phyloP scores from a whole-genome alignment of 345 rosid genomes.

The Microcos paniculata region DNA sequence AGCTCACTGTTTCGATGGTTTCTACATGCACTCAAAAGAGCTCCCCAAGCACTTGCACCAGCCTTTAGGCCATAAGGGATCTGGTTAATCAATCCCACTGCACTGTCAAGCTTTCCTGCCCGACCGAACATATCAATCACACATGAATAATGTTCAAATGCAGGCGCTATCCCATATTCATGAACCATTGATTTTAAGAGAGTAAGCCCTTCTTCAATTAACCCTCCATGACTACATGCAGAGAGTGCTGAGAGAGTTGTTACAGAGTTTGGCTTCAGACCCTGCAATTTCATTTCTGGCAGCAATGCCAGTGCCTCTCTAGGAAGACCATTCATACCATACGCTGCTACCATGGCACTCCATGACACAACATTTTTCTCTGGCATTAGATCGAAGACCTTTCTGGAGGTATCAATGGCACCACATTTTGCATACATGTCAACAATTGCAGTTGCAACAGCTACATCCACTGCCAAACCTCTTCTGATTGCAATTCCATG shows the following conservation, averaged over 20 bases:
- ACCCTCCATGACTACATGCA: constrained; percentile 76
- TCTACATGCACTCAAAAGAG: constrained; percentile 61
- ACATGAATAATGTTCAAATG: constrained; percentile 63
- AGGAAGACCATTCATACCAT: constrained; percentile 62
- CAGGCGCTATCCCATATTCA: constrained; percentile 35
- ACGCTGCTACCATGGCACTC: constrained; percentile 75
- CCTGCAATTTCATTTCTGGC: constrained; percentile 50
- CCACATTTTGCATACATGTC: constrained; percentile 76
- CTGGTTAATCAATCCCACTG: constrained; percentile 44
- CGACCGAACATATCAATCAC: constrained; percentile 69
- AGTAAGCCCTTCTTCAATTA: constrained; percentile 55
- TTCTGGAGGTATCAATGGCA: constrained; percentile 44
- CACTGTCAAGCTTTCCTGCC: constrained; percentile 55
- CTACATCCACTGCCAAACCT: constrained; percentile 48
- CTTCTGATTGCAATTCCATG: constrained; percentile 68
- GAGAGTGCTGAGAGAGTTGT: constrained; percentile 62
- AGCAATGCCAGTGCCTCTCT: constrained; percentile 50
- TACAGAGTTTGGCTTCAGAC: constrained; percentile 47
- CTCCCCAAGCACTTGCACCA: constrained; percentile 65
- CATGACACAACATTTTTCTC: constrained; percentile 51
- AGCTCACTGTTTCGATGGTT: constrained; percentile 36
- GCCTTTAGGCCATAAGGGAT: constrained; percentile 41
- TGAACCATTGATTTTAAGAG: constrained; percentile 57
- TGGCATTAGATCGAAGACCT: constrained; percentile 47
- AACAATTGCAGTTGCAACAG: constrained; percentile 59